Evolutionary conservation across 2,329 filamentous ascomycete species (phyloP), one percentile per base, ranked within the genome.

Genomic region (Remersonia thermophila): DNA sequence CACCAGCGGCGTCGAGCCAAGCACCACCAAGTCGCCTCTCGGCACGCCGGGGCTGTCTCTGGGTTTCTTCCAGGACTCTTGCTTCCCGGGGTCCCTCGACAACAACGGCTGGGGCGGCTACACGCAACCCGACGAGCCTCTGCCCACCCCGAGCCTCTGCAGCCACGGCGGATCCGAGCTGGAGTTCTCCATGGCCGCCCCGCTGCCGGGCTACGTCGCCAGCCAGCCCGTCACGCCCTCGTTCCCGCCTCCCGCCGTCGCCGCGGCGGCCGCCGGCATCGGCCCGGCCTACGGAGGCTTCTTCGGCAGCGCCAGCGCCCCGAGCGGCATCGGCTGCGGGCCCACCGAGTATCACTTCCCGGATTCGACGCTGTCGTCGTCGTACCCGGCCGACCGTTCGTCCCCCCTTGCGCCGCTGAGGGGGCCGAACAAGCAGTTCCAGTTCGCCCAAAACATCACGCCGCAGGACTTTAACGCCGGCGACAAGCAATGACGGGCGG

Each of bases 291-390:
- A 65, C 16, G 40, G 36, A 33, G 18, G 57, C 51, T 35, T 54
- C 56, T 37, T 50, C 31, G 39, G 42, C 38, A 20, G 20, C 20
- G 20, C 5, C 9, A 23, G 20, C 20, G 20, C 20, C 5, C 20
- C 20, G 20, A 23, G 5, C 5, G 20, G 20, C 5, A 23, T 5
- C 20, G 20, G 54, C 47, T 32, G 49, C 2, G 41, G 45, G 20
- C 66, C 62, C 28, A 51, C 62, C 12, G 67, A 73, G 42, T 72
- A 67, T 47, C 64, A 65, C 46, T 73, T 70, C 60, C 62, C 69
- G 20, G 20, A 23, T 9, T 23, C 20, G 20, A 6, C 20, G 20
- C 20, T 23, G 20, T 23, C 20, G 31, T 51, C 56, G 18, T 58
- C 59, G 17, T 51, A 52, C 5, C 55, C 49, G 39, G 55, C n/a